Evolutionary conservation across 2,329 filamentous ascomycete species (phyloP).

Genomic region (Ophiosphaerella korrae): DNA sequence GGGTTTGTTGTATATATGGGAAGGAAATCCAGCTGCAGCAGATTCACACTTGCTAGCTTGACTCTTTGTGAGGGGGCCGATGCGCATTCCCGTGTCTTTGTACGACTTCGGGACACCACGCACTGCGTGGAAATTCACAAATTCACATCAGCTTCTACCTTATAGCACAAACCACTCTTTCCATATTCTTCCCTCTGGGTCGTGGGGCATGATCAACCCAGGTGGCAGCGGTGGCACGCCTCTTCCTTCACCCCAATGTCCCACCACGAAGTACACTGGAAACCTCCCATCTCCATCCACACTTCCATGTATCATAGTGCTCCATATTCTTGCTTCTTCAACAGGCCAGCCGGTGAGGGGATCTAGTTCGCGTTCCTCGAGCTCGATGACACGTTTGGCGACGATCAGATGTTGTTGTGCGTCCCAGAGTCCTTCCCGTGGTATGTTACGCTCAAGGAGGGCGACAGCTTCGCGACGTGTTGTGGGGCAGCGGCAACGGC

Average conservation of each 20-base stretch:
- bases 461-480: slow-evolving; percentile 23
- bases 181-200: slow-evolving; percentile 5
- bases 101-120: too few relatives aligned
- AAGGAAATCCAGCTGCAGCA: too few relatives aligned
- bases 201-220: slow-evolving; percentile 3
- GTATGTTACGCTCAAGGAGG: slow-evolving; percentile 14
- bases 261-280: slow-evolving; percentile 12
- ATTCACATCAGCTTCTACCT: neutral
- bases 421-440: slow-evolving; percentile 29
- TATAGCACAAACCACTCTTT: slow-evolving; percentile 16
- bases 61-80: too few relatives aligned
- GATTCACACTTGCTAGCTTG: too few relatives aligned
- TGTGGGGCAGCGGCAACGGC: slow-evolving; percentile 22
- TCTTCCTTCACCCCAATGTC: slow-evolving; percentile 14
- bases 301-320: slow-evolving; percentile 4
- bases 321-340: slow-evolving; percentile 5
- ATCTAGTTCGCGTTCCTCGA: slow-evolving; percentile 28
- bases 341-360: slow-evolving; percentile 18
- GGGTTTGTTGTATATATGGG: too few relatives aligned
- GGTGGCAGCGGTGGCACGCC: slow-evolving; percentile 15
- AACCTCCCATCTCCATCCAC: slow-evolving; percentile 15
- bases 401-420: slow-evolving; percentile 18
- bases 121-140: too few relatives aligned
- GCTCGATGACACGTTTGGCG: slow-evolving; percentile 23
- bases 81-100: too few relatives aligned